Evolutionary conservation across 306 rosid species (phyloP).

Genomic region (Luffa acutangula): DNA sequence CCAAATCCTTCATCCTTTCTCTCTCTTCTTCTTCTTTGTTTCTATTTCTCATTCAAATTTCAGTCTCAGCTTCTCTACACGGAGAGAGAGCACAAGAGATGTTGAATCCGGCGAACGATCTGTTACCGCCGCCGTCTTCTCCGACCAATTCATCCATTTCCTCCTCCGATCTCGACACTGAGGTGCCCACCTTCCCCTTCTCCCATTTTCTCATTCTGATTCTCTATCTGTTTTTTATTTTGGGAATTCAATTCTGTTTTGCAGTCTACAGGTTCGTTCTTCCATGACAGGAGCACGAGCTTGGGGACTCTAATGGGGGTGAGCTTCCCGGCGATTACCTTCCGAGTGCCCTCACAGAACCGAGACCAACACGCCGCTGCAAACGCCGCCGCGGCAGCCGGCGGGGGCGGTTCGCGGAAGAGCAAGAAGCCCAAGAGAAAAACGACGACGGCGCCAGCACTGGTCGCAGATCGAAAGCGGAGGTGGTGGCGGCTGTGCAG

Average conservation of each 20-base stretch:
- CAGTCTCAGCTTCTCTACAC: background rate
- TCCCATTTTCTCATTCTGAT: background rate
- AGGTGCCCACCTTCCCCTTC: constrained; percentile 16
- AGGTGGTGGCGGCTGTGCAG: constrained; percentile 89
- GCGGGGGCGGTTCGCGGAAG: constrained; percentile 18
- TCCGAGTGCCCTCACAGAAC: constrained; percentile 74
- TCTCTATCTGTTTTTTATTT: background rate
- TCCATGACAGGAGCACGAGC: constrained; percentile 84
- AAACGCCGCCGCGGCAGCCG: background rate
- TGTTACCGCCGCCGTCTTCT: constrained; percentile 79
- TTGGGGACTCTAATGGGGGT: constrained; percentile 89
- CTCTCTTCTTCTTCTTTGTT: background rate
- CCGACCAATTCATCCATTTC: constrained; percentile 86
- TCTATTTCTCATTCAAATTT: background rate
- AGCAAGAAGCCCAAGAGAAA: constrained; percentile 35
- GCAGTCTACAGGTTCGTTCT: constrained; percentile 91
- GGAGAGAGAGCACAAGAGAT: constrained; percentile 17
- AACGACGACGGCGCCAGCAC: constrained; percentile 11
- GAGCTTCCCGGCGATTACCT: constrained; percentile 68
- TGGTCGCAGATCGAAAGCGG: constrained; percentile 44
- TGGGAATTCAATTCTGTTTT: background rate
- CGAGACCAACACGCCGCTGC: constrained; percentile 31
- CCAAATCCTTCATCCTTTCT: background rate
- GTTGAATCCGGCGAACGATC: constrained; percentile 69
- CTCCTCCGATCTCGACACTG: constrained; percentile 98